Base-by-base conservation (phyloP, 1,139 yeast species). In the Kodamaea plutei region DNA sequence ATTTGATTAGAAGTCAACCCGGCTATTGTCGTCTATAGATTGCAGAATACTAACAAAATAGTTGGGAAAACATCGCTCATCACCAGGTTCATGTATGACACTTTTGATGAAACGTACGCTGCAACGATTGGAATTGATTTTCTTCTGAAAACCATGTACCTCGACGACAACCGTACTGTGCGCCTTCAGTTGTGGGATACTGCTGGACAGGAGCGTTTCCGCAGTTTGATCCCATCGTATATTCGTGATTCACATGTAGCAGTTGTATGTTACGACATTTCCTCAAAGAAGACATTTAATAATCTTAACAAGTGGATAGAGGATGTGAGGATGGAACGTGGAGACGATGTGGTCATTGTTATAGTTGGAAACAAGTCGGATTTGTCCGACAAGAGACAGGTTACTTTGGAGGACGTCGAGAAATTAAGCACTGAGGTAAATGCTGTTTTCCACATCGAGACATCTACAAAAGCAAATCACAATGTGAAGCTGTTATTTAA, bases 71-170 rank as follows among this genome's bases (percentile, higher is more conserved):
- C 98, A 6, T 89, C 97, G 6, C 72, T 91, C 39, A 84, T 91
- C 47, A 88, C 98, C 12, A 69, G 98, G 42, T 91, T 91, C 63
- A 91, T 91, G 97, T 89, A 91, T 56, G 97, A 91, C 54, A 84
- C 96, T n/a, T 91, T 91, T 55, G 96, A 91, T 56, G 94, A 93
- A 29, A 95, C 91, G 53, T 84, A 84, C 55, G 85, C 85, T 2
- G 97, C 98, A 20, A 91, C 98, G 2, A 88, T 91, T 34, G 98
- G 98, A 15, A 91, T 91, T 41, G 98, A 91, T 56, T 91, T 91
- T 55, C 72, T 91, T 46, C 84, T 95, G 31, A 91, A 89, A 43
- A 62, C 79, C 11, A 73, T 77, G 58, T 76, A 76, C 47, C 64
- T 79, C 28, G 84, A 78, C 45, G 79, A 76, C 41, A 68, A 67